Conservation (phyloP, 768 basidiomycete species). For the Lactifluus subvellereus region DNA sequence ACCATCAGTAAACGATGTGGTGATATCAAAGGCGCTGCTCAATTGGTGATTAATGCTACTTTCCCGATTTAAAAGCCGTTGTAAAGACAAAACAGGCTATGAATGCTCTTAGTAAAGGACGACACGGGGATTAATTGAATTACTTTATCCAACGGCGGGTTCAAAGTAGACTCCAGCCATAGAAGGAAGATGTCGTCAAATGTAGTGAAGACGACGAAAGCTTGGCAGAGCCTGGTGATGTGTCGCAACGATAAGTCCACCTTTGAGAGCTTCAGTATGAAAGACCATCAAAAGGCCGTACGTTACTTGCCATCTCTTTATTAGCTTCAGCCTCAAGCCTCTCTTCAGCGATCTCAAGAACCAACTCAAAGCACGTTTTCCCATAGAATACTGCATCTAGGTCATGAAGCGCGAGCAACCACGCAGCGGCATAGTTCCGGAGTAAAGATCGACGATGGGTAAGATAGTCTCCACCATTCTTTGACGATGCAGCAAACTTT, state of each 20-base stretch:
- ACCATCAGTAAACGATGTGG: slow-evolving; percentile 30
- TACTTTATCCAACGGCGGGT: slow-evolving; percentile 38
- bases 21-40: slow-evolving; percentile 34
- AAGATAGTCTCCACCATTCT: slow-evolving; percentile 69
- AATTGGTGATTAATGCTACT: slow-evolving; percentile 38
- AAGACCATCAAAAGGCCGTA: background rate
- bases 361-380: slow-evolving; percentile 47
- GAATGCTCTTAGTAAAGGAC: slow-evolving; percentile 6
- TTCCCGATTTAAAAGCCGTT: slow-evolving; percentile 53
- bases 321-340: background rate
- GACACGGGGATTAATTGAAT: slow-evolving; percentile 12
- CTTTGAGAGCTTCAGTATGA: background rate
- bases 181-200: slow-evolving; percentile 53
- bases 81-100: slow-evolving; percentile 50
- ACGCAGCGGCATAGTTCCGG: slow-evolving; percentile 51
- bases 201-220: slow-evolving; percentile 47
- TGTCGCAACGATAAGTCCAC: slow-evolving; percentile 35
- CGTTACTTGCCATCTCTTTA: slow-evolving; percentile 11
- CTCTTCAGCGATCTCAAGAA: slow-evolving; percentile 42
- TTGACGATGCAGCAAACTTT: slow-evolving; percentile 35
- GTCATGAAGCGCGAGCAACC: slow-evolving; percentile 66
- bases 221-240: slow-evolving; percentile 50
- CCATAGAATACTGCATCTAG: slow-evolving; percentile 51
- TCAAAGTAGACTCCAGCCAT: slow-evolving; percentile 50
- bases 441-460: slow-evolving; percentile 50